Evolutionary conservation across 2,329 filamentous ascomycete genomes (phyloP).

Genomic region (Alternaria ventricosa): DNA sequence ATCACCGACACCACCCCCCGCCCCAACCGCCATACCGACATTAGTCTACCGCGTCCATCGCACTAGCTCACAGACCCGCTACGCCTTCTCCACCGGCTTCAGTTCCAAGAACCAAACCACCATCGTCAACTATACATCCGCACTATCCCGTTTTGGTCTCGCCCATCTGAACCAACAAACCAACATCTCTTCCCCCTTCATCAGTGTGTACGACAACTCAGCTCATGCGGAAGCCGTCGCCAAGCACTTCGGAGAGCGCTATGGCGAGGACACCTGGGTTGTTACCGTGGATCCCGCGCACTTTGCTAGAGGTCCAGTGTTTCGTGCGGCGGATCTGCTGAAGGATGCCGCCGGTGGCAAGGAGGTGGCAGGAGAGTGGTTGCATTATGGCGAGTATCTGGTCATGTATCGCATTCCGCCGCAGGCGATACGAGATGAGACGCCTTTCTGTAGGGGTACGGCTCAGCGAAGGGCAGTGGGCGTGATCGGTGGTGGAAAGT

Average conservation of each 20-base stretch:
- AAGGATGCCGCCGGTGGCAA: slow-evolving; percentile 10
- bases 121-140: slow-evolving; percentile 33
- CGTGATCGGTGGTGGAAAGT: slow-evolving; percentile 21
- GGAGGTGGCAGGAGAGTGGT: slow-evolving; percentile 17
- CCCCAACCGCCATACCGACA: slow-evolving; percentile 32
- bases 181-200: slow-evolving; percentile 45
- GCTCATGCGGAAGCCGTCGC: slow-evolving; percentile 40
- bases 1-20: slow-evolving; percentile 3
- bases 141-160: slow-evolving; percentile 35
- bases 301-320: slow-evolving; percentile 40
- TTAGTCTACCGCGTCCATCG: slow-evolving; percentile 43
- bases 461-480: slow-evolving; percentile 28
- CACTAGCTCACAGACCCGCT: slow-evolving; percentile 36
- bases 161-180: slow-evolving; percentile 42
- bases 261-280: slow-evolving; percentile 31
- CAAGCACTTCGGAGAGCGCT: slow-evolving; percentile 22
- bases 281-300: slow-evolving; percentile 42
- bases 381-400: slow-evolving; percentile 46
- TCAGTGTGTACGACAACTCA: slow-evolving; percentile 39
- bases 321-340: slow-evolving; percentile 40
- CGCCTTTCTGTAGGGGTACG: slow-evolving; percentile 25
- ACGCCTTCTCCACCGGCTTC: slow-evolving; percentile 41
- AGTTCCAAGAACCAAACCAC: slow-evolving; percentile 45
- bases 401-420: slow-evolving; percentile 44
- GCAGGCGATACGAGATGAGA: slow-evolving; percentile 42